phyloP scores from a whole-genome alignment of 495 filamentous ascomycete genomes.

The Hypoxylon intermedium region DNA sequence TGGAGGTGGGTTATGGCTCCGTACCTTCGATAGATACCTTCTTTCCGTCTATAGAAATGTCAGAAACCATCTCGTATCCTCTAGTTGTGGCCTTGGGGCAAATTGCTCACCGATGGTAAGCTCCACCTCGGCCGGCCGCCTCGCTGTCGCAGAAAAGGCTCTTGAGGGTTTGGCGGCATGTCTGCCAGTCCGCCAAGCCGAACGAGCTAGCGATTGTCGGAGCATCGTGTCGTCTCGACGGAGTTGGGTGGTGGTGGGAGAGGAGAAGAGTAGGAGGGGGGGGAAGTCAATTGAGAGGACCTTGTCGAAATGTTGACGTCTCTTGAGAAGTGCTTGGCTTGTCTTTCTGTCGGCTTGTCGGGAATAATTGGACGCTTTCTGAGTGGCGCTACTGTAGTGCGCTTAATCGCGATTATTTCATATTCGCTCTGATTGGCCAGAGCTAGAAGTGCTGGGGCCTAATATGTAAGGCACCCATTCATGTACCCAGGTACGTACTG shows the following conservation, averaged over 20 bases:
- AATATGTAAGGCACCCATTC: constrained; percentile 8
- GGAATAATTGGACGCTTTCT: constrained; percentile 27
- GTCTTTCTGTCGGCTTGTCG: too few relatives aligned
- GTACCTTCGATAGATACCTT: constrained; percentile 94
- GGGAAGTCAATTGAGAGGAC: constrained; percentile 40
- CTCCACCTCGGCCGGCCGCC: constrained; percentile 85
- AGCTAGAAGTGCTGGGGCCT: constrained; percentile 24
- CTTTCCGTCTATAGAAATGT: constrained; percentile 78
- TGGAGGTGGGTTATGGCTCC: constrained; percentile 14
- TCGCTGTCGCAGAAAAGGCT: constrained; percentile 75
- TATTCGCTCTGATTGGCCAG: constrained; percentile 43
- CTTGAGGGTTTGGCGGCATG: constrained; percentile 68
- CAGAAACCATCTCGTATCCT: constrained; percentile 30
- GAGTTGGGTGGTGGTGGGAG: constrained; percentile 37
- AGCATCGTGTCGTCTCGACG: constrained; percentile 75
- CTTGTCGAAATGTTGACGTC: constrained; percentile 44
- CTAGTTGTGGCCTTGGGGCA: constrained; percentile 21
- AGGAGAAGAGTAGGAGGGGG: constrained; percentile 37
- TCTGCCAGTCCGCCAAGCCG: constrained; percentile 79
- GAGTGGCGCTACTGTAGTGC: constrained; percentile 34
- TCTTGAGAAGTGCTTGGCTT: constrained; percentile 31
- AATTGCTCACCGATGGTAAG: constrained; percentile 81
- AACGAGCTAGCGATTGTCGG: constrained; percentile 84
- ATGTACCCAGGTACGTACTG: background rate
- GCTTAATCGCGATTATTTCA: constrained; percentile 46